Base-by-base conservation (phyloP, 257 asterid species). In the Fraxinus anomala region DNA sequence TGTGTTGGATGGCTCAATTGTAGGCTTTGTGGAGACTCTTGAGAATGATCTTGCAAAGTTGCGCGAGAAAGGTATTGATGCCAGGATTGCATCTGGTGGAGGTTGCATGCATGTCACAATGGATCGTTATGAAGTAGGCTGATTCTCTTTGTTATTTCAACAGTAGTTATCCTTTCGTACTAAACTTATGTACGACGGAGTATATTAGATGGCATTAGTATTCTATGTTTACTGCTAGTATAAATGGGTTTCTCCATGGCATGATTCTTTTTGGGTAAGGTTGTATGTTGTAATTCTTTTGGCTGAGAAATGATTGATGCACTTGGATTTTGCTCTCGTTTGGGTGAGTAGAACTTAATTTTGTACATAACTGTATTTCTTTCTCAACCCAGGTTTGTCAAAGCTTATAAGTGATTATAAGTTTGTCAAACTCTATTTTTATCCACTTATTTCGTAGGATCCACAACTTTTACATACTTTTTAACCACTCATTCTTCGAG, bases 61-160 rank as follows among this genome's bases (percentile, higher is more conserved):
- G 70, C 91, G 97, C 1, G 96, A 63, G 68, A 89, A 91, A 28
- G 99, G 97, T 36, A 80, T 95, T 73, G 99, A 94, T 83, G 97
- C 99, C 12, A 88, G 80, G 85, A 73, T 89, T 86, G 99, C 99
- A 79, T 94, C 99, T 54, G 99, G 99, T 68, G 99, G 99, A 42
- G 99, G 99, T 49, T 96, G 99, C 30, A 95, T 95, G 99, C 89
- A 92, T 72, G 98, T 92, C 47, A 92, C 98, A n/a, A 95, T 95
- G 99, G 98, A 95, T 79, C 93, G 99, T 54, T 95, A 95, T 56
- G 99, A 95, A 89, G 99, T 89, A 77, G 80, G 75, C 23, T 39
- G 37, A 26, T 70, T 28, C 23, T 12, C 13, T 74, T 67, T 75
- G 19, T 17, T 6, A 65, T 3, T 33, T 9, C 33, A 26, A 26